These are phyloP conservation scores for Termitomyces sp. DNA, from an alignment of 768 basidiomycete genomes.

Conservation along the genomic window DNA sequence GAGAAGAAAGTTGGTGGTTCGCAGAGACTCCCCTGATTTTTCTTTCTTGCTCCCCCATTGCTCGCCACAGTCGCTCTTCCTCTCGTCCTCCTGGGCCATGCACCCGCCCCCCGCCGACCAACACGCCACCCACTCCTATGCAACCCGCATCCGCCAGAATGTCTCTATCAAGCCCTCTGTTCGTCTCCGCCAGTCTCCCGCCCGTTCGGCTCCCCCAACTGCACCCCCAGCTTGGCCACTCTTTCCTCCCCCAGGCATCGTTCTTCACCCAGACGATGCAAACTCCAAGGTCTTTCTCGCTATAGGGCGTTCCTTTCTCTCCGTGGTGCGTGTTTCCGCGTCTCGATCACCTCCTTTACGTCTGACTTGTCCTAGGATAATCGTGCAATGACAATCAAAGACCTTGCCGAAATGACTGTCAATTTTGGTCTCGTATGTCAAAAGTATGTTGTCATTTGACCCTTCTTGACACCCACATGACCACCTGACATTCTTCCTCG, in stretches of 20 bases:
- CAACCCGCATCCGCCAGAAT: conserved; percentile 52
- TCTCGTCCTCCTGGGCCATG: conserved; percentile 10
- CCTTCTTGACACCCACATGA: background rate
- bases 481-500: conserved; percentile 6
- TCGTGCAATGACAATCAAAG: conserved; percentile 83
- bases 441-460: conserved; percentile 50
- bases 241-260: conserved; percentile 62
- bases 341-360: conserved; percentile 15
- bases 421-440: conserved; percentile 67
- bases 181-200: conserved; percentile 45
- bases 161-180: conserved; percentile 48
- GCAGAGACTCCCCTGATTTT: conserved; percentile 18
- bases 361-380: conserved; percentile 50
- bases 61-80: conserved; percentile 4
- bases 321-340: conserved; percentile 51
- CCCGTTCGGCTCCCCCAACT: conserved; percentile 13
- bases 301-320: conserved; percentile 68
- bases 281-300: conserved; percentile 69
- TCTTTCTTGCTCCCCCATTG: conserved; percentile 22
- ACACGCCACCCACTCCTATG: conserved; percentile 37
- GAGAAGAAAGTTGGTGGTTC: conserved; percentile 5
- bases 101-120: conserved; percentile 6
- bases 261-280: conserved; percentile 74
- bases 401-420: conserved; percentile 71
- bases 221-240: conserved; percentile 23